These are phyloP conservation scores for Alopecurus myosuroides DNA, from an alignment of 176 grass and related monocot genomes.

Conservation along the genomic window DNA sequence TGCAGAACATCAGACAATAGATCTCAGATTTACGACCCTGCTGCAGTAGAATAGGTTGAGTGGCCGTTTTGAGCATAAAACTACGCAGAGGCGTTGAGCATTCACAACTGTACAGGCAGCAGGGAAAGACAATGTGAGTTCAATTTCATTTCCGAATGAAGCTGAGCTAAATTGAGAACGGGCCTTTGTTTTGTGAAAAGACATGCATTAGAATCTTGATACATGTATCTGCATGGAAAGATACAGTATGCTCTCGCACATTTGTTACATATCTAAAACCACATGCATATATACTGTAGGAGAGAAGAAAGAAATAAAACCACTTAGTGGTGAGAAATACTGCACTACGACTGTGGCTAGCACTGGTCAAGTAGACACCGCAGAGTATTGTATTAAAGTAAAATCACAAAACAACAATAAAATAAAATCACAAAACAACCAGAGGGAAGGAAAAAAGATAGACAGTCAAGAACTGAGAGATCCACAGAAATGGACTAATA, in stretches of 20 bases:
- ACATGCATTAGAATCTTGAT: not conserved
- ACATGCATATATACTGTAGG: not conserved
- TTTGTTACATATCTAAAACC: not conserved
- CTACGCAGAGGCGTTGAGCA: not conserved
- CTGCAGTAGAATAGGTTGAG: not conserved
- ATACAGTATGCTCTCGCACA: not conserved
- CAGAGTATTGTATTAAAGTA: not conserved
- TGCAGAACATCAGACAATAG: not conserved
- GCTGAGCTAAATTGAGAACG: not conserved
- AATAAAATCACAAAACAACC: not conserved
- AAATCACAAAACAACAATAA: not conserved
- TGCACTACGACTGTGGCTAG: not conserved
- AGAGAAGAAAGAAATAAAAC: not conserved
- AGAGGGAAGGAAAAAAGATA: not conserved
- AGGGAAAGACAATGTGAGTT: not conserved
- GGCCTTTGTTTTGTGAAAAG: not conserved
- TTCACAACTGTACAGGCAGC: not conserved
- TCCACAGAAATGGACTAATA: not conserved
- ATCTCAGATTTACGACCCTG: not conserved
- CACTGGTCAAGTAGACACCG: not conserved
- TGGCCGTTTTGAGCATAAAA: not conserved
- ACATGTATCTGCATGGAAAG: not conserved
- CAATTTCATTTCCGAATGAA: not conserved
- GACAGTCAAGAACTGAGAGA: not conserved
- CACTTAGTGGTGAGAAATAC: not conserved